Base-by-base conservation (phyloP, 2,329 filamentous ascomycete species). In the Teratosphaeria gauchensis region DNA sequence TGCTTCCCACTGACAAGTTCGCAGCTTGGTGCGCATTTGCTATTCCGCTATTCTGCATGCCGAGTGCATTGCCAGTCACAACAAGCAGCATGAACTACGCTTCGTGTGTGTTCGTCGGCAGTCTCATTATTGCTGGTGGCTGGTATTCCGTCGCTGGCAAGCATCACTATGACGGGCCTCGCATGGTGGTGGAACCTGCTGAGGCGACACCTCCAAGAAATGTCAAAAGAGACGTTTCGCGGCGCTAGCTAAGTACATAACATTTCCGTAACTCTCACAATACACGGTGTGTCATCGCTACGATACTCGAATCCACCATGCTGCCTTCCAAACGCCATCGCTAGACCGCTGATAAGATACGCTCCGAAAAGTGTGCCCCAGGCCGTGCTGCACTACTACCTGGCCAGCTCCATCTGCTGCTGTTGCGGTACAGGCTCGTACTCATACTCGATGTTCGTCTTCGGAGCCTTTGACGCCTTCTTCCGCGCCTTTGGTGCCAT, bases 361-460 rank as follows among this genome's bases (percentile, higher is more conserved):
- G 8, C 11, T 53, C 11, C 11, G 24, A 51, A n/a, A 51, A 51
- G 4, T 9, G n/a, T 19, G 48, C 9, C 11, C 3, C n/a, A 28
- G 24, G 16, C 5, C 51, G 51, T 42, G 12, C 14, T n/a, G 35
- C 35, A 14, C 35, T 16, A 12, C 53, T 63, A 70, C 59, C 65
- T 64, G 52, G 68, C 69, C 35, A 68, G 30, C 42, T 63, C 58
- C 66, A 72, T 69, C 60, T 79, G 60, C 59, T 75, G 74, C 66
- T 81, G 78, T 64, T 78, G 77, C 53, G 77, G 79, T 67, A 83
- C 83, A 57, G 79, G 79, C 74, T 90, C 87, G 59, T 87, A 83
- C 74, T 91, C 88, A 71, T 89, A 88, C 75, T 92, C 88, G 73
- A 90, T 90, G 76, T 90, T 82, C 73, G 84, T 80, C 80, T 84